Evolutionary conservation across 371 early-diverging fungal genomes (phyloP).

Genomic region (Mortierella polycephala): DNA sequence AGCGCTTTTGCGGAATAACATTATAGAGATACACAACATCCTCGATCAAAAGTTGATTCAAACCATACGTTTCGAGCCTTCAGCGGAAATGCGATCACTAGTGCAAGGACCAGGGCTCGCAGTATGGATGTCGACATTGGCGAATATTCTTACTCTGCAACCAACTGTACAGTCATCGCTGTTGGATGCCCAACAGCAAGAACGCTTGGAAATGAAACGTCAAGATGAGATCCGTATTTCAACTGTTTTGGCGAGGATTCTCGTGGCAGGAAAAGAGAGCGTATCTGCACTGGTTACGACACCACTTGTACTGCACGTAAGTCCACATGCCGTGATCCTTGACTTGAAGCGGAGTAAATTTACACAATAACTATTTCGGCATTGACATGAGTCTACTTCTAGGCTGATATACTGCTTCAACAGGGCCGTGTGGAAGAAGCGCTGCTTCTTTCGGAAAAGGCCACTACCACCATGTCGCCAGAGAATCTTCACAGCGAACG

Average conservation of each 20-base stretch:
- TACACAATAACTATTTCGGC: slow-evolving; percentile 3
- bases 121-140: slow-evolving; percentile 53
- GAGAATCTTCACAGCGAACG: slow-evolving; percentile 62
- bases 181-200: not conserved
- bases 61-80: slow-evolving; percentile 61
- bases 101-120: slow-evolving; percentile 63
- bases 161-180: not conserved
- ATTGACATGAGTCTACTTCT: not conserved
- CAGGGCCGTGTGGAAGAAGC: slow-evolving; percentile 43
- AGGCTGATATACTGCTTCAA: slow-evolving; percentile 35
- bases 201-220: not conserved
- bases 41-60: slow-evolving; percentile 74
- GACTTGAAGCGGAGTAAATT: slow-evolving; percentile 17
- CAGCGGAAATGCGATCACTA: slow-evolving; percentile 61
- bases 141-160: slow-evolving; percentile 13
- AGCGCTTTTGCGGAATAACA: slow-evolving; percentile 74
- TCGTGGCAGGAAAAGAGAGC: slow-evolving; percentile 70
- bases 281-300: slow-evolving; percentile 74
- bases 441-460: slow-evolving; percentile 56
- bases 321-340: slow-evolving; percentile 3
- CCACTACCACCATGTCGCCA: slow-evolving; percentile 56
- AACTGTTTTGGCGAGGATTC: slow-evolving; percentile 64
- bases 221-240: slow-evolving; percentile 54
- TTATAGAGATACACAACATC: slow-evolving; percentile 82
- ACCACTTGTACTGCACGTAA: slow-evolving; percentile 68